phyloP scores from a whole-genome alignment of 2,329 filamentous ascomycete species.

The Zarea fungicola region DNA sequence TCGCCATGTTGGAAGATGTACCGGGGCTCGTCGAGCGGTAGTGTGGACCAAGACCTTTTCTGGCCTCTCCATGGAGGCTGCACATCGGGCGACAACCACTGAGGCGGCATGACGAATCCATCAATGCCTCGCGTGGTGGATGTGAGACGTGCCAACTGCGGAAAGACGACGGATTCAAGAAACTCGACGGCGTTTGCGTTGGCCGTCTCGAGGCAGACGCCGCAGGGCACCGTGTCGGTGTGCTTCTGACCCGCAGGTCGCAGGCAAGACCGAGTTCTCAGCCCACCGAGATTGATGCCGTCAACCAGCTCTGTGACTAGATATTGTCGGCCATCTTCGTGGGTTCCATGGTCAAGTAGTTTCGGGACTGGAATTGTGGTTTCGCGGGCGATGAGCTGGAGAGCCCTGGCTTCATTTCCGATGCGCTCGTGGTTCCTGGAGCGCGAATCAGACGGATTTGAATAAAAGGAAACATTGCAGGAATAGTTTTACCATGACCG shows the following conservation, averaged over 20 bases:
- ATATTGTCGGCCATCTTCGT: conserved; percentile 13
- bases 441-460: not conserved
- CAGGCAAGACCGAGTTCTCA: not conserved
- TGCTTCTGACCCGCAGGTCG: not conserved
- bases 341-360: conserved; percentile 11
- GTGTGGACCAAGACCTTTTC: conserved; percentile 3
- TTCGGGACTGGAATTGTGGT: conserved; percentile 15
- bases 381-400: conserved; percentile 5
- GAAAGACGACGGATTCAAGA: conserved; percentile 9
- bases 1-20: conserved; percentile 16
- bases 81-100: conserved; percentile 11
- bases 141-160: conserved; percentile 11
- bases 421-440: conserved; percentile 16
- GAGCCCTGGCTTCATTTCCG: conserved; percentile 14
- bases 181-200: conserved; percentile 12
- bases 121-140: conserved; percentile 12
- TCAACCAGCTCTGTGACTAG: conserved; percentile 11
- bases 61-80: conserved; percentile 9
- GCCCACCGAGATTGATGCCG: not conserved
- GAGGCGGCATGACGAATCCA: conserved; percentile 17
- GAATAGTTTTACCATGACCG: not conserved
- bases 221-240: conserved; percentile 4
- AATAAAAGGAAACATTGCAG: not conserved
- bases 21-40: conserved; percentile 7
- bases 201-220: conserved; percentile 8